Percentiles rank a stretch among this genome's conserved stretches.
These are phyloP conservation scores for Rhizoclosmatium sp. DNA, from an alignment of 192 early-diverging fungal genomes.

Conservation along the genomic window DNA sequence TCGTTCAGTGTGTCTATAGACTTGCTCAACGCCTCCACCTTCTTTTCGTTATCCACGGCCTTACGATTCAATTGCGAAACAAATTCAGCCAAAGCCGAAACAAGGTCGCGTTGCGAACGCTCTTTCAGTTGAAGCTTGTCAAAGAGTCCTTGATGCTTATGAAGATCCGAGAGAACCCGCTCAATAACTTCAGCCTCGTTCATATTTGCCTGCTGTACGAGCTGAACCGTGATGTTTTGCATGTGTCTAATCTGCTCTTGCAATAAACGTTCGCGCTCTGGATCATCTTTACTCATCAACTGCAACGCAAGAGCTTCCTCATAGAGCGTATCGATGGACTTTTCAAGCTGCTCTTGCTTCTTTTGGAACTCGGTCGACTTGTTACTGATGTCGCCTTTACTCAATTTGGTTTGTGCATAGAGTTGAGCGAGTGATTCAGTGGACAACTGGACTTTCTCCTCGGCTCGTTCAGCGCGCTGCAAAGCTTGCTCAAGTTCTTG, in stretches of 20 bases:
- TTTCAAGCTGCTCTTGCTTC: constrained; percentile 7
- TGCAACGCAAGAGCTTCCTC: constrained; percentile 19
- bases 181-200: constrained; percentile 27
- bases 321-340: constrained; percentile 30
- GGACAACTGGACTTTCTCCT: constrained; percentile 3
- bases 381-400: neutral
- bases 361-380: constrained; percentile 9
- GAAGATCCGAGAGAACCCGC: constrained; percentile 25
- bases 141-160: constrained; percentile 9
- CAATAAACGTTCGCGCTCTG: constrained; percentile 10
- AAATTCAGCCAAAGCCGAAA: constrained; percentile 2
- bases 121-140: constrained; percentile 16
- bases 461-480: constrained; percentile 5
- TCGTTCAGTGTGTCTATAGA: constrained; percentile 38
- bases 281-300: constrained; percentile 1
- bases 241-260: constrained; percentile 29
- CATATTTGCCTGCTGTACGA: constrained; percentile 5
- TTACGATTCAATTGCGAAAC: constrained; percentile 18
- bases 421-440: constrained; percentile 20
- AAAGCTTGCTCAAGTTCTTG: constrained; percentile 16
- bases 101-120: constrained; percentile 6
- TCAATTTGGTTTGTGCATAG: constrained; percentile 4
- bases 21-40: constrained; percentile 12
- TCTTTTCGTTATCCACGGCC: constrained; percentile 16
- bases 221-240: constrained; percentile 26